phyloP scores from a whole-genome alignment of 352 stramenopile genomes.

The Ochromonadaceae sp. region DNA sequence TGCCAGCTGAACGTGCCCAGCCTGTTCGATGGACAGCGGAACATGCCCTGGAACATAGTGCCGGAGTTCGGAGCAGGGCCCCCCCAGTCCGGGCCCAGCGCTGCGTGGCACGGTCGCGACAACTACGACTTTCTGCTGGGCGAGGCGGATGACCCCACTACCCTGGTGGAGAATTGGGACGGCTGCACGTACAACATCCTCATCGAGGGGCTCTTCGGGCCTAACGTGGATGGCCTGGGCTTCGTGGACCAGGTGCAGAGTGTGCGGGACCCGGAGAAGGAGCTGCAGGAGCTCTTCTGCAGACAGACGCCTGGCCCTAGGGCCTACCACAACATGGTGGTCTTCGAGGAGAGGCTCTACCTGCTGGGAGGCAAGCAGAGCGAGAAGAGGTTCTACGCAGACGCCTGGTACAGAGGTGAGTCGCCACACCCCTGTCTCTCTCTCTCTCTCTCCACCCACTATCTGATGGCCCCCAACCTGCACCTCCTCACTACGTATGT shows the following conservation, averaged over 20 bases:
- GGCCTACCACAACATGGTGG: slow-evolving; percentile 42
- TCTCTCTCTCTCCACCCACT: slow-evolving; percentile 15
- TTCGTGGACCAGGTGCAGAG: slow-evolving; percentile 34
- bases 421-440: no score
- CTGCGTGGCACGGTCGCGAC: background rate
- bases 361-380: slow-evolving; percentile 47
- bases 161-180: slow-evolving; percentile 37
- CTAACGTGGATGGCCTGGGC: slow-evolving; percentile 43
- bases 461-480: no score
- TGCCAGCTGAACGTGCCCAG: slow-evolving; percentile 21
- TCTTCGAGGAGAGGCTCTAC: slow-evolving; percentile 57
- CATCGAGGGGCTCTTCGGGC: slow-evolving; percentile 17
- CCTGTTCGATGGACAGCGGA: background rate
- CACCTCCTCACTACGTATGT: no score
- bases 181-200: slow-evolving; percentile 34
- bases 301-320: slow-evolving; percentile 42
- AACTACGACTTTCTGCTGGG: background rate
- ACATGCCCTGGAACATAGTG: slow-evolving; percentile 15
- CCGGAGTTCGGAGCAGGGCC: background rate
- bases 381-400: slow-evolving; percentile 50
- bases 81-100: background rate
- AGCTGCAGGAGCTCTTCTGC: slow-evolving; percentile 41
- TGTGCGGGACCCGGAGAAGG: slow-evolving; percentile 29
- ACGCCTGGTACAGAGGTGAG: slow-evolving; percentile 62
- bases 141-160: background rate